These are phyloP conservation scores for Xylariaceae sp. DNA, from an alignment of 2,329 filamentous ascomycete species.

Conservation along the genomic window DNA sequence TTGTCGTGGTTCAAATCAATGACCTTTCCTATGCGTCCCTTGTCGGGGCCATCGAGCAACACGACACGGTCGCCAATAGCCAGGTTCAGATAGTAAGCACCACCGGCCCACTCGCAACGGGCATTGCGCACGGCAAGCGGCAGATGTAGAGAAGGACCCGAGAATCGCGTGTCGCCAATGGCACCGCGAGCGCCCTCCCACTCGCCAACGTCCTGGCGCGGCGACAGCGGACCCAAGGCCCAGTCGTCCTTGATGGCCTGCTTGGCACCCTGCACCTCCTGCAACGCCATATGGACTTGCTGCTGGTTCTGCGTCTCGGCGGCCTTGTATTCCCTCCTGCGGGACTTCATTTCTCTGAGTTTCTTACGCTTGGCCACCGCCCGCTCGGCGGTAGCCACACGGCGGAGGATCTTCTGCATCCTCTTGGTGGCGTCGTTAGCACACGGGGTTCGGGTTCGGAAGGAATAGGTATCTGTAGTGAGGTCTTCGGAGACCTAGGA, in stretches of 20 bases:
- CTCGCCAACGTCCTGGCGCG: slow-evolving; percentile 65
- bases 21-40: slow-evolving; percentile 78
- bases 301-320: slow-evolving; percentile 22
- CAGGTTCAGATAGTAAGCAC: slow-evolving; percentile 54
- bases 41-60: slow-evolving; percentile 69
- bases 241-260: slow-evolving; percentile 67
- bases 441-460: neutral
- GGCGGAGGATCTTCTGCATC: slow-evolving; percentile 35
- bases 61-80: slow-evolving; percentile 73
- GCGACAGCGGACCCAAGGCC: slow-evolving; percentile 70
- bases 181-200: slow-evolving; percentile 55
- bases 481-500: slow-evolving; percentile 2
- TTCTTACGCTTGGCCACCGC: slow-evolving; percentile 31
- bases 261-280: slow-evolving; percentile 44
- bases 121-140: slow-evolving; percentile 33
- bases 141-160: slow-evolving; percentile 19
- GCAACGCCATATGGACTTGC: slow-evolving; percentile 28
- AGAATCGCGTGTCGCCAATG: slow-evolving; percentile 37
- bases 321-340: slow-evolving; percentile 25
- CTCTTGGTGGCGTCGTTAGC: neutral
- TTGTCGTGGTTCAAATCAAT: slow-evolving; percentile 47
- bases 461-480: neutral
- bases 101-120: slow-evolving; percentile 49
- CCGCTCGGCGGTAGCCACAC: slow-evolving; percentile 36
- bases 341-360: slow-evolving; percentile 24